Conservation (phyloP, 441 rosid species). For the Manihot esculenta region DNA sequence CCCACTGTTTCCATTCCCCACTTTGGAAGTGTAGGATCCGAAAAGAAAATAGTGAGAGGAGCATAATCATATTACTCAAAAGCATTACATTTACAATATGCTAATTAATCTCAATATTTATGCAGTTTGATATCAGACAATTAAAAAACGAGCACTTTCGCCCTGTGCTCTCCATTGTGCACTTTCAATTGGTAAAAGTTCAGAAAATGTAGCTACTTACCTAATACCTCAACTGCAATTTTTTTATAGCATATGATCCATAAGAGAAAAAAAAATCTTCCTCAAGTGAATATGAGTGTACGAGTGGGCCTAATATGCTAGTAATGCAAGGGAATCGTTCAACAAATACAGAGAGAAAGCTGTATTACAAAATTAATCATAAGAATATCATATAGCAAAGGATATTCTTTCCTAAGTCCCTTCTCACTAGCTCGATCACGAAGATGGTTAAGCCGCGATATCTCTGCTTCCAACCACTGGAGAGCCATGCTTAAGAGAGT, state of each 20-base stretch:
- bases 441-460: constrained; percentile 62
- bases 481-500: constrained; percentile 18
- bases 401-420: constrained; percentile 85
- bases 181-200: too few relatives aligned
- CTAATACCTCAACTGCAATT: neutral
- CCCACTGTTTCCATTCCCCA: too few relatives aligned
- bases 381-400: constrained; percentile 47
- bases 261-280: neutral
- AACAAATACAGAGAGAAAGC: constrained; percentile 16
- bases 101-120: too few relatives aligned
- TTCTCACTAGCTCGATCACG: constrained; percentile 93
- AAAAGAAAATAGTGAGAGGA: too few relatives aligned
- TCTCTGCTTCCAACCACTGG: constrained; percentile 80
- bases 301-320: neutral
- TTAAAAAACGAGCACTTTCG: too few relatives aligned
- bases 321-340: constrained; percentile 1
- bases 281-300: neutral
- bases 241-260: neutral
- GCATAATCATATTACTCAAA: too few relatives aligned
- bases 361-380: constrained; percentile 16
- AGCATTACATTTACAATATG: too few relatives aligned
- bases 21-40: too few relatives aligned
- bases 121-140: too few relatives aligned
- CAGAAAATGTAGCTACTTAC: neutral
- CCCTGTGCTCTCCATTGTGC: too few relatives aligned